phyloP scores from a whole-genome alignment of 1,284 basidiomycete species.

The Melampsora americana region DNA sequence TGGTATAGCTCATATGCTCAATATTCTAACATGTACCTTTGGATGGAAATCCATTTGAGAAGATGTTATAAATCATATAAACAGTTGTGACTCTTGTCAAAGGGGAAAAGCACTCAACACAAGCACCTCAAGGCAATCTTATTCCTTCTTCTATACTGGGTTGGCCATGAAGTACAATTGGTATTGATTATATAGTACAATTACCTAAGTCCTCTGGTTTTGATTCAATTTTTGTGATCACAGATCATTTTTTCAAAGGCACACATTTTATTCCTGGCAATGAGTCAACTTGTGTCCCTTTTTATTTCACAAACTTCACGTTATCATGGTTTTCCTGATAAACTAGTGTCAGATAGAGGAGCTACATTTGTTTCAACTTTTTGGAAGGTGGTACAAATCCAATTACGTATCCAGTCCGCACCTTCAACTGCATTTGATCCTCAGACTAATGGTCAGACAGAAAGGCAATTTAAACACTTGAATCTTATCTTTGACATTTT shows the following conservation, averaged over 20 bases:
- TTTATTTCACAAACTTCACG: slow-evolving; percentile 7
- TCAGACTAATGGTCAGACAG: slow-evolving; percentile 21
- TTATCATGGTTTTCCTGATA: no score
- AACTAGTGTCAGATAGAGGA: slow-evolving; percentile 1
- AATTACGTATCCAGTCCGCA: neutral
- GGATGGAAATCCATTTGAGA: neutral
- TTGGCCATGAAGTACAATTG: slow-evolving; percentile 7
- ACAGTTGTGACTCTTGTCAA: neutral
- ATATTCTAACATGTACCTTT: neutral
- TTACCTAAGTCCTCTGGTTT: slow-evolving; percentile 12
- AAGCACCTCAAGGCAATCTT: neutral
- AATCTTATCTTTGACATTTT: neutral
- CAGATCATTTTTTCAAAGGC: slow-evolving; percentile 8
- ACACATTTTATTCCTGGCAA: slow-evolving; percentile 16
- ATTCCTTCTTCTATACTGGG: neutral
- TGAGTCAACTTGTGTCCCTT: neutral
- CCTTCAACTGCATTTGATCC: slow-evolving; percentile 20
- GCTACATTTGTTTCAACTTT: slow-evolving; percentile 12
- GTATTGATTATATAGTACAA: slow-evolving; percentile 25
- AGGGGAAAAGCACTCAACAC: neutral
- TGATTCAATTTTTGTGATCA: slow-evolving; percentile 31
- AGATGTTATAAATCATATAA: neutral
- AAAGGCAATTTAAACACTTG: slow-evolving; percentile 20
- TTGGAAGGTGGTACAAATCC: neutral
- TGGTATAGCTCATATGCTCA: neutral